Evolutionary conservation across 2,329 filamentous ascomycete species (phyloP).

Genomic region (Aspergillus uvarum): DNA sequence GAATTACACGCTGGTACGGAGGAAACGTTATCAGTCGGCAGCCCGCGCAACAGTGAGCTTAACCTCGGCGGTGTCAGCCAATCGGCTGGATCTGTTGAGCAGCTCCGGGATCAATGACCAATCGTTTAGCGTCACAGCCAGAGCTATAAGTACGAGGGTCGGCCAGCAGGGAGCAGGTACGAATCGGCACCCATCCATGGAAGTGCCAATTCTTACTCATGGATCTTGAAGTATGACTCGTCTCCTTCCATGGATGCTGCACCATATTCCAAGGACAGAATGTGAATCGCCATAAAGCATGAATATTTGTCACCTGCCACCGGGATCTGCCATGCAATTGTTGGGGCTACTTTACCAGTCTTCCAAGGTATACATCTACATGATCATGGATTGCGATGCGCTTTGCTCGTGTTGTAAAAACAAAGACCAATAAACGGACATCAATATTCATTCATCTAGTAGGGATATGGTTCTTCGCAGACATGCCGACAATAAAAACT

Average conservation of each 20-base stretch:
- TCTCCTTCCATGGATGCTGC: too few relatives aligned
- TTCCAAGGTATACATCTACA: background rate
- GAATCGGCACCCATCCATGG: too few relatives aligned
- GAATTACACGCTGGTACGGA: background rate
- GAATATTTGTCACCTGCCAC: too few relatives aligned
- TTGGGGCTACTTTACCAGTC: too few relatives aligned
- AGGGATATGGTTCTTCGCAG: background rate
- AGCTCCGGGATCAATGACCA: background rate
- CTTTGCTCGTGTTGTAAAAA: too few relatives aligned
- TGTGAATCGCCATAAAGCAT: too few relatives aligned
- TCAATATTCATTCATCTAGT: background rate
- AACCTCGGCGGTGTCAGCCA: background rate
- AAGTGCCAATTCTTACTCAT: too few relatives aligned
- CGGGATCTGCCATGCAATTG: too few relatives aligned
- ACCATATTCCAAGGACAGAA: too few relatives aligned
- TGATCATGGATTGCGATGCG: too few relatives aligned
- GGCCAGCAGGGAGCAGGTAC: too few relatives aligned
- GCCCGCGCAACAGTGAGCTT: background rate
- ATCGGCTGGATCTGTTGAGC: background rate
- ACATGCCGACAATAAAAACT: background rate
- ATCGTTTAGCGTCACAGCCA: background rate
- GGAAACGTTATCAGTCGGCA: background rate
- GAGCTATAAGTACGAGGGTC: background rate
- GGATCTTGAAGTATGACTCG: too few relatives aligned
- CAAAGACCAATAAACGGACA: background rate